phyloP scores from a whole-genome alignment of 768 basidiomycete species.

The Exsudoporus frostii region DNA sequence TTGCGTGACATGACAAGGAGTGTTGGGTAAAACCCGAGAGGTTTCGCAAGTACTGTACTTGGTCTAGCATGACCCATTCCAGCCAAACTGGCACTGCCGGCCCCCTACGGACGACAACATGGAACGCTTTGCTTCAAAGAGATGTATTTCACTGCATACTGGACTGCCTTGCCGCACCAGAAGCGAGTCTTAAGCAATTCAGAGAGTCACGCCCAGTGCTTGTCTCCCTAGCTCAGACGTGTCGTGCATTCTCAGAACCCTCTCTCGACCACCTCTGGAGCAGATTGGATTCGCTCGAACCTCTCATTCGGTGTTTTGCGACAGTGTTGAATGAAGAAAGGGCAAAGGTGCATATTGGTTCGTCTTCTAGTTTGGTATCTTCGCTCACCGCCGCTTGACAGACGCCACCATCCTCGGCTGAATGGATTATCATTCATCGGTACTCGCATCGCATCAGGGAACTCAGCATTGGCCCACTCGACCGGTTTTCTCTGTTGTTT shows the following conservation, averaged over 20 bases:
- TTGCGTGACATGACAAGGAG: conserved; percentile 20
- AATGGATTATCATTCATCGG: not conserved
- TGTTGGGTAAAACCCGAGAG: no score
- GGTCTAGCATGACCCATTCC: not conserved
- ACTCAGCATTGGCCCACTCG: not conserved
- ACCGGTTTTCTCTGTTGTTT: not conserved
- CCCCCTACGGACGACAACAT: not conserved
- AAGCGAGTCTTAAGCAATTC: not conserved
- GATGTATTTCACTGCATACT: not conserved
- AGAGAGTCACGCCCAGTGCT: not conserved
- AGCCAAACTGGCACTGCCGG: not conserved
- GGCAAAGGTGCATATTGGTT: not conserved
- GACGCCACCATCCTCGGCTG: not conserved
- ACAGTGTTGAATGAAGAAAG: not conserved
- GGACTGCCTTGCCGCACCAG: not conserved
- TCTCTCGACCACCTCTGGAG: conserved; percentile 6
- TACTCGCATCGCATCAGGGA: conserved; percentile 4
- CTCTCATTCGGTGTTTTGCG: not conserved
- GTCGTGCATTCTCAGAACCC: not conserved
- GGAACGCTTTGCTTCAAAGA: not conserved
- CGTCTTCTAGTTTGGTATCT: not conserved
- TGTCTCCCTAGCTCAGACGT: not conserved
- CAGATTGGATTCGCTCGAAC: not conserved
- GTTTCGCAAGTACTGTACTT: not conserved
- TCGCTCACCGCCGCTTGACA: not conserved